Percentiles rank a stretch among this genome's conserved stretches.
These are phyloP conservation scores for Hymenoscyphus scutula DNA, from an alignment of 2,329 filamentous ascomycete genomes.

Conservation along the genomic window DNA sequence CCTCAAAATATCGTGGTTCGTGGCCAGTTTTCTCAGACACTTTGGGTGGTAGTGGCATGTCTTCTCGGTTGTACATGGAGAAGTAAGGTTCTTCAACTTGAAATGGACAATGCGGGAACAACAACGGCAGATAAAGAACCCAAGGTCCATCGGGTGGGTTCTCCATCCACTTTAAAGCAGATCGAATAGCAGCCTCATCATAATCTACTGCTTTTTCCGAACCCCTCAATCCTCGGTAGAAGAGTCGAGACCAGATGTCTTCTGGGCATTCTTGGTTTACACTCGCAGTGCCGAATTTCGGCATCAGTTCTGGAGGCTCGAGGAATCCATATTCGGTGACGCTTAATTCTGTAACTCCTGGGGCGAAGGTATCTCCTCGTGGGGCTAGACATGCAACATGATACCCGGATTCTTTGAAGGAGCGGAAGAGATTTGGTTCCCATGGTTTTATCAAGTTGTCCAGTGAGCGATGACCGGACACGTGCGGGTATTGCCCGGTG, in stretches of 20 bases:
- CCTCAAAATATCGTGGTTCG: constrained; percentile 43
- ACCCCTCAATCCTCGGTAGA: constrained; percentile 44
- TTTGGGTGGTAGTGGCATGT: constrained; percentile 26
- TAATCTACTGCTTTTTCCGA: constrained; percentile 42
- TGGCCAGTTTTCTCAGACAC: constrained; percentile 40
- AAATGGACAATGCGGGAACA: constrained; percentile 48
- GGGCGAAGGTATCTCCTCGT: constrained; percentile 43
- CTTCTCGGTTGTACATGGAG: constrained; percentile 43
- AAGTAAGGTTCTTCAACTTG: constrained; percentile 49
- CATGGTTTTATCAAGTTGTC: constrained; percentile 48
- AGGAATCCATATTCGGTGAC: constrained; percentile 47
- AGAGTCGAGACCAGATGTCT: constrained; percentile 41
- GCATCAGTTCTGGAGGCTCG: constrained; percentile 38
- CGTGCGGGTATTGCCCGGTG: constrained; percentile 46
- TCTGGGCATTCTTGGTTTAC: constrained; percentile 30
- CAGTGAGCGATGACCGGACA: constrained; percentile 45
- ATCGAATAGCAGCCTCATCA: constrained; percentile 44
- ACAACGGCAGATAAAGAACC: constrained; percentile 44
- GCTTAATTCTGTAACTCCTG: constrained; percentile 44
- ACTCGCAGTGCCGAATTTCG: constrained; percentile 32
- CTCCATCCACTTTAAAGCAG: constrained; percentile 44
- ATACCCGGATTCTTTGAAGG: constrained; percentile 44
- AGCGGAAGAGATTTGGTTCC: constrained; percentile 48
- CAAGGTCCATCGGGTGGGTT: constrained; percentile 42
- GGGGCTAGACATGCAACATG: constrained; percentile 47